Evolutionary conservation across 768 basidiomycete genomes (phyloP).

Genomic region (Leucosporidium yakuticum): DNA sequence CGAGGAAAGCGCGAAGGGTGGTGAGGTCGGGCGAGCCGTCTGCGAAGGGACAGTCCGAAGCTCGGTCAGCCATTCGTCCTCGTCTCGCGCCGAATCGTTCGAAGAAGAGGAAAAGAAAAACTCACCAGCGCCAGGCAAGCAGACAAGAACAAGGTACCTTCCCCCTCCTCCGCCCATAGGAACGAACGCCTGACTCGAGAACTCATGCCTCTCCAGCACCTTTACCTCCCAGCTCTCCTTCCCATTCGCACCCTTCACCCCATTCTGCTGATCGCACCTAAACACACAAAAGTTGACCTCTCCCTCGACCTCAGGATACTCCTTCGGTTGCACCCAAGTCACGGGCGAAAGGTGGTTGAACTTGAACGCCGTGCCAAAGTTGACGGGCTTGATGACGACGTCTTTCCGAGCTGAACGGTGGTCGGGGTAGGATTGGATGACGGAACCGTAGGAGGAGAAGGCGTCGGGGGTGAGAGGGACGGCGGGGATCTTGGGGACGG

Average conservation of each 20-base stretch:
- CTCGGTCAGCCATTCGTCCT: too few relatives aligned
- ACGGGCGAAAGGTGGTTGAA: constrained; percentile 84
- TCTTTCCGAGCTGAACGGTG: constrained; percentile 54
- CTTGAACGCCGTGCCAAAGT: constrained; percentile 83
- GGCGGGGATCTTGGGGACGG: constrained; percentile 41
- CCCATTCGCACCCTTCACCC: constrained; percentile 37
- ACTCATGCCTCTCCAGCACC: constrained; percentile 81
- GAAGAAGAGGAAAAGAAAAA: not conserved
- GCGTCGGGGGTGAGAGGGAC: constrained; percentile 71
- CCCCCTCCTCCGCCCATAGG: constrained; percentile 66
- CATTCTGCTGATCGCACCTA: constrained; percentile 61
- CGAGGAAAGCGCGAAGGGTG: constrained; percentile 74
- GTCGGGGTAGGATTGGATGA: constrained; percentile 78
- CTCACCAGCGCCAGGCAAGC: constrained; percentile 58
- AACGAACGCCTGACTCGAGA: constrained; percentile 86
- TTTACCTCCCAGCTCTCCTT: constrained; percentile 52
- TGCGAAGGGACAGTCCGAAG: constrained; percentile 8
- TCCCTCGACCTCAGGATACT: constrained; percentile 49
- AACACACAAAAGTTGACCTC: constrained; percentile 68
- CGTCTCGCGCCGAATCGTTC: not conserved
- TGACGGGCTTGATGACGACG: constrained; percentile 68
- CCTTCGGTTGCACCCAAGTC: constrained; percentile 42
- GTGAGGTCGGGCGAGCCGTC: constrained; percentile 71
- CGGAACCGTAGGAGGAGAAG: constrained; percentile 81
- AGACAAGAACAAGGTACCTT: constrained; percentile 78